Conservation (phyloP, 2,329 filamentous ascomycete species). For the Phaeophleospora eucalypticola region DNA sequence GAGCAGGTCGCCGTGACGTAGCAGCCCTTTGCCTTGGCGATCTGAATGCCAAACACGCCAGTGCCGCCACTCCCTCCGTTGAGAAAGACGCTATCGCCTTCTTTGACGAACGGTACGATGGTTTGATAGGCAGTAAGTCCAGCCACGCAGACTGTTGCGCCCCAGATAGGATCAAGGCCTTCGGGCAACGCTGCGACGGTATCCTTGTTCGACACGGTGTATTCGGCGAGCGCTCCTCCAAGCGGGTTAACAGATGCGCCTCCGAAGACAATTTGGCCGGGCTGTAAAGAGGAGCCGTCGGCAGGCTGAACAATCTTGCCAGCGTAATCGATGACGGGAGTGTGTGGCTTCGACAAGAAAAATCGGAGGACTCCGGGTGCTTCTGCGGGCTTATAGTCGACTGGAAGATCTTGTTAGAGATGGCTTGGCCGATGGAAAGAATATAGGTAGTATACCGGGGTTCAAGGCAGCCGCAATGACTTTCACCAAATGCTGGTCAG, state of each 20-base stretch:
- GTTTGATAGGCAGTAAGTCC: constrained; percentile 39
- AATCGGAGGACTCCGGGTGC: constrained; percentile 39
- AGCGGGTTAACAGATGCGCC: constrained; percentile 31
- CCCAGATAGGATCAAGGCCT: constrained; percentile 37
- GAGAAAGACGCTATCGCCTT: constrained; percentile 55
- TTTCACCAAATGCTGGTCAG: constrained; percentile 52
- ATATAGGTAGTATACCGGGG: not conserved
- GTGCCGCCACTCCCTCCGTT: constrained; percentile 62
- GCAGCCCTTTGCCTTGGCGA: constrained; percentile 59
- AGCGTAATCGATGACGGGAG: constrained; percentile 50
- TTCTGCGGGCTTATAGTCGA: constrained; percentile 62
- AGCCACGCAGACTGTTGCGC: constrained; percentile 32
- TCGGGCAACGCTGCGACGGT: constrained; percentile 41
- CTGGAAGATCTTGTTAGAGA: constrained; percentile 20
- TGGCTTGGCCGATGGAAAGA: too few relatives aligned
- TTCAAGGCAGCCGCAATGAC: constrained; percentile 52
- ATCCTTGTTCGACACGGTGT: constrained; percentile 35
- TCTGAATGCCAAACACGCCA: constrained; percentile 58
- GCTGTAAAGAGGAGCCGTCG: constrained; percentile 27
- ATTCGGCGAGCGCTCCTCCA: constrained; percentile 37
- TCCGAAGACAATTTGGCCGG: constrained; percentile 41
- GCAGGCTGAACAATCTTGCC: constrained; percentile 46
- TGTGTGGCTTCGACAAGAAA: constrained; percentile 40
- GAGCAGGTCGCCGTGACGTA: constrained; percentile 60
- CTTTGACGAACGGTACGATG: constrained; percentile 35